Percentiles rank a stretch among this genome's conserved stretches.
Evolutionary conservation across 202 grass and related monocot species (phyloP).

Genomic region (Zoysia matrella): DNA sequence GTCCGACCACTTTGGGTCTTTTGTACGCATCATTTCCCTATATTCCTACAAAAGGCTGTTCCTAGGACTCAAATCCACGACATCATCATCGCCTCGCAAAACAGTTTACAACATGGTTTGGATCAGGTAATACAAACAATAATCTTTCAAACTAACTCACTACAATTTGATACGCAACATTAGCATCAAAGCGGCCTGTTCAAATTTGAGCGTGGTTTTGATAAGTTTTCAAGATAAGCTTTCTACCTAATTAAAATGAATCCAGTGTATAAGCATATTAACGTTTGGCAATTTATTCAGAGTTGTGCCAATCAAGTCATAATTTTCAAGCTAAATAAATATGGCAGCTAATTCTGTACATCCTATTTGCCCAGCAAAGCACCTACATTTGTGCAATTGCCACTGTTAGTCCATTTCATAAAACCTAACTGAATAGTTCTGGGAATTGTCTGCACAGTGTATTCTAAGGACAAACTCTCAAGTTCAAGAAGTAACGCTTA

Average conservation of each 20-base stretch:
- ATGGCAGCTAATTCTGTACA: background rate
- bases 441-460: background rate
- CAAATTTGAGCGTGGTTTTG: slow-evolving; percentile 10
- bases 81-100: no score
- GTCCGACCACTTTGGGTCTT: no score
- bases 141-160: background rate
- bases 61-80: no score
- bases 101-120: background rate
- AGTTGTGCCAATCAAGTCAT: background rate
- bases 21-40: no score
- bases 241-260: slow-evolving; percentile 1
- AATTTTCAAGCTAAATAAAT: slow-evolving; percentile 1
- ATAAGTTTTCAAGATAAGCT: slow-evolving; percentile 5
- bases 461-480: background rate
- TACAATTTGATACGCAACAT: background rate
- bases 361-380: background rate
- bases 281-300: slow-evolving; percentile 5
- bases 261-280: background rate
- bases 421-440: background rate
- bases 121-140: background rate
- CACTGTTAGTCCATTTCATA: background rate
- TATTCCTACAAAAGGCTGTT: no score
- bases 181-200: slow-evolving; percentile 13
- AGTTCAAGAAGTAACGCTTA: background rate
- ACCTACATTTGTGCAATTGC: background rate